Evolutionary conservation across 129 eudicot species (phyloP).

Genomic region (Cynara cardunculus): DNA sequence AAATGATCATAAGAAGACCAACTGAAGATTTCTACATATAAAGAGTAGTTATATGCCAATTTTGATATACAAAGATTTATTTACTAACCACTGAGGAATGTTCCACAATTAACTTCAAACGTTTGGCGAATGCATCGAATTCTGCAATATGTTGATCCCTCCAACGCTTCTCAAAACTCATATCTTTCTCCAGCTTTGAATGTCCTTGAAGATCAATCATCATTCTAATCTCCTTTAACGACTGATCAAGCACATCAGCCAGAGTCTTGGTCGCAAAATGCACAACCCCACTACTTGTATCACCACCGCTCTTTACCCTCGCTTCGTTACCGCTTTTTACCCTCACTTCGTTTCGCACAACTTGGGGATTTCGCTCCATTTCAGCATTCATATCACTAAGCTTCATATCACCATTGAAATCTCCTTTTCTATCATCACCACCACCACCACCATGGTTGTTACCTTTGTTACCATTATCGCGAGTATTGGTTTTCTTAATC

Average conservation of each 20-base stretch:
- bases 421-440: neutral
- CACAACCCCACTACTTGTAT: conserved; percentile 18
- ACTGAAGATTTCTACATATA: neutral
- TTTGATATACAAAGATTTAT: conserved; percentile 10
- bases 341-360: conserved; percentile 3
- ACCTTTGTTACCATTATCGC: neutral
- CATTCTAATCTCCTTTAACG: conserved; percentile 48
- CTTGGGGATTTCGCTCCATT: conserved; percentile 16
- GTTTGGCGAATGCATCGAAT: conserved; percentile 57
- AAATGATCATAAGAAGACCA: neutral
- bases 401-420: conserved; percentile 22
- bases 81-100: conserved; percentile 37
- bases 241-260: conserved; percentile 47
- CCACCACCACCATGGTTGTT: neutral
- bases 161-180: conserved; percentile 48
- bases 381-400: conserved; percentile 44
- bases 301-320: conserved; percentile 14
- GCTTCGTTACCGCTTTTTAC: neutral
- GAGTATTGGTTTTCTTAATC: conserved; percentile 11
- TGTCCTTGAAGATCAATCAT: conserved; percentile 16
- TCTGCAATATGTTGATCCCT: conserved; percentile 53
- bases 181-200: conserved; percentile 16
- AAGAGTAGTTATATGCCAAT: neutral
- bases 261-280: conserved; percentile 35
- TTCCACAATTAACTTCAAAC: conserved; percentile 69